Conservation (phyloP, 345 rosid species). For the Atalantia buxifolia region DNA sequence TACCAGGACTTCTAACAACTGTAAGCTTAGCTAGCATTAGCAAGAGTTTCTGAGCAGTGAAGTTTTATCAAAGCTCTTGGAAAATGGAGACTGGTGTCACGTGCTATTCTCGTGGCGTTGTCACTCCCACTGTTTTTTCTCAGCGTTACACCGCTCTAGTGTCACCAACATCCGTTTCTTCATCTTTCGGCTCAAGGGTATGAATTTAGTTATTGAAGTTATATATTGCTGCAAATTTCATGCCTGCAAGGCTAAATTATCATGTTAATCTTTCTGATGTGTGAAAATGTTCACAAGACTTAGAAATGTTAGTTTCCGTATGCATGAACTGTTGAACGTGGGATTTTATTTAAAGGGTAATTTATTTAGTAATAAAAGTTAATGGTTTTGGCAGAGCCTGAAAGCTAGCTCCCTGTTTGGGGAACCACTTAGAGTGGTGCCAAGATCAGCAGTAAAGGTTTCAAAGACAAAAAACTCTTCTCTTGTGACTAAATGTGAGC, state of each 20-base stretch:
- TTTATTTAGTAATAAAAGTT: background rate
- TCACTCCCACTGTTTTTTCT: slow-evolving; percentile 65
- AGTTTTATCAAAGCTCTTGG: background rate
- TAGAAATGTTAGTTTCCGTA: background rate
- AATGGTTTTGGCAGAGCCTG: slow-evolving; percentile 30
- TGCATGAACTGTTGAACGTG: background rate
- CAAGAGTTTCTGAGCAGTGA: slow-evolving; percentile 4
- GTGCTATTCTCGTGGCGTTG: slow-evolving; percentile 59
- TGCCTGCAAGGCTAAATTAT: background rate
- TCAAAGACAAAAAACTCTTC: slow-evolving; percentile 53
- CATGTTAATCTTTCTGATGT: background rate
- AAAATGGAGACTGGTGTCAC: slow-evolving; percentile 71
- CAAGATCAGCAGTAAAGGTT: slow-evolving; percentile 47
- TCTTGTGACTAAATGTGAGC: slow-evolving; percentile 67
- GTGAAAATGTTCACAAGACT: background rate
- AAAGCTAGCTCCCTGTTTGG: slow-evolving; percentile 62
- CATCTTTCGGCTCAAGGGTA: slow-evolving; percentile 72
- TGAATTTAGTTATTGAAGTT: background rate
- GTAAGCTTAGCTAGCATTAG: background rate
- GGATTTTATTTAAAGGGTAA: background rate
- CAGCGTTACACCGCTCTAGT: slow-evolving; percentile 59
- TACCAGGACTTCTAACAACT: background rate
- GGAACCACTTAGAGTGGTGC: slow-evolving; percentile 56
- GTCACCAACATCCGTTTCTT: slow-evolving; percentile 52
- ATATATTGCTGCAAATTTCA: background rate